Conservation (phyloP, 2,329 filamentous ascomycete species). For the Xylariaceae sp. region DNA sequence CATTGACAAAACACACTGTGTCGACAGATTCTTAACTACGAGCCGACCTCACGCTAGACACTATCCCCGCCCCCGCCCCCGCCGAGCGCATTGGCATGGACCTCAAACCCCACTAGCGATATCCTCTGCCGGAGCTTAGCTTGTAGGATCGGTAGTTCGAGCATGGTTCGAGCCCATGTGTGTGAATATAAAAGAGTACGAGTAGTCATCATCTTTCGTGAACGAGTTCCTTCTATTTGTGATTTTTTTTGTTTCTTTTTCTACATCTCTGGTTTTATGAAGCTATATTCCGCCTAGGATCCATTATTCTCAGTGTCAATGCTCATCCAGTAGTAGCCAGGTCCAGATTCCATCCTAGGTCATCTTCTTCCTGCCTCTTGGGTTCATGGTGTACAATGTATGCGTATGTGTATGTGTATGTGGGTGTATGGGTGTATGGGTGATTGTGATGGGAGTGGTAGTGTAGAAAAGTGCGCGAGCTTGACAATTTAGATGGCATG, state of each 20-base stretch:
- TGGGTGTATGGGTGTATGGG: too few species aligned
- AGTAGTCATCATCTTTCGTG: not conserved
- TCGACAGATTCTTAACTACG: not conserved
- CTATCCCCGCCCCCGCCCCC: not conserved
- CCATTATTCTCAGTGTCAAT: not conserved
- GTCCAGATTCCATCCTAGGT: not conserved
- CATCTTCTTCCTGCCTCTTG: not conserved
- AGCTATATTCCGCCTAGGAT: not conserved
- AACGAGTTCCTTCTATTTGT: not conserved
- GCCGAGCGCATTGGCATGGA: too few species aligned
- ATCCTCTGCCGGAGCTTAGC: too few species aligned
- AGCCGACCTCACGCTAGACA: too few species aligned
- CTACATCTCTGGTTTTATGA: not conserved
- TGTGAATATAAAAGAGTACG: not conserved
- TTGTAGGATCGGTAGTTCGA: too few species aligned
- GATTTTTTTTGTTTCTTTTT: too few species aligned
- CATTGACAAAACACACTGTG: not conserved
- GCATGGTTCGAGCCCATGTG: not conserved
- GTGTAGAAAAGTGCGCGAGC: too few species aligned
- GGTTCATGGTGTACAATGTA: not conserved
- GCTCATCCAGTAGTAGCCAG: not conserved
- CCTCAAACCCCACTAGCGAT: too few species aligned
- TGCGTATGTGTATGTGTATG: not conserved
- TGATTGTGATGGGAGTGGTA: too few species aligned
- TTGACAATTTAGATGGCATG: conserved; percentile 39